Evolutionary conservation across 2,329 filamentous ascomycete genomes (phyloP), one percentile per base, ranked within the genome.

Genomic region (Scedosporium boydii): DNA sequence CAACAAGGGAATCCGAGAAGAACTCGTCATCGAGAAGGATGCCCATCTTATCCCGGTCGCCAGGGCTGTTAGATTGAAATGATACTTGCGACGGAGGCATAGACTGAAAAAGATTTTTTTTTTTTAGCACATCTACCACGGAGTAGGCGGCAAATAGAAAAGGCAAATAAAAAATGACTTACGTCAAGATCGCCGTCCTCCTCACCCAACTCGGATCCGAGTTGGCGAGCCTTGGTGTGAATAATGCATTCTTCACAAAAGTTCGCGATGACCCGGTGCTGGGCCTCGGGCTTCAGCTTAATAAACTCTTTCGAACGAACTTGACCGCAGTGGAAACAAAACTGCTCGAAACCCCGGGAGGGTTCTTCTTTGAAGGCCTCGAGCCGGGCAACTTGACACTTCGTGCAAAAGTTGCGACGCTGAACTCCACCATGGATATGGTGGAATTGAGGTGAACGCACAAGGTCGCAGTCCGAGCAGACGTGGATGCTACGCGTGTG

Each of bases 191-290:
- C 44, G 9, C 59, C 62, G 12, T 63, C 58, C 1, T 62, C 60
- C 6, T 26, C 38, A n/a, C 59, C 66, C 65, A 59, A 66, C 46
- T 12, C 66, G 61, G 27, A 58, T 53, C 63, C 66, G 64, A 16
- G 34, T 23, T 60, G 59, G 12, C 59, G 59, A 1, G 59, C 27
- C 59, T 38, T 60, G 44, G 44, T 29, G 18, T 58, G 18, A 6
- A 58, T 9, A 16, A 53, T 18, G 12, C 60, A 62, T 27, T 62
- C 60, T 41, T 62, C 60, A 18, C 60, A 62, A 16, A 27, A 21
- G 23, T 62, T 62, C 4, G 60, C 26, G 10, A 55, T 26, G 21
- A 38, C n/a, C 4, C 21, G 10, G 21, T 18, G 10, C 53, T 62
- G 23, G 51, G 60, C 60, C 12, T 46, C 60, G 2, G 48, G 38